Evolutionary conservation across 371 early-diverging fungal species (phyloP), one percentile per base, ranked within the genome.

Genomic region (Mortierella sp.): DNA sequence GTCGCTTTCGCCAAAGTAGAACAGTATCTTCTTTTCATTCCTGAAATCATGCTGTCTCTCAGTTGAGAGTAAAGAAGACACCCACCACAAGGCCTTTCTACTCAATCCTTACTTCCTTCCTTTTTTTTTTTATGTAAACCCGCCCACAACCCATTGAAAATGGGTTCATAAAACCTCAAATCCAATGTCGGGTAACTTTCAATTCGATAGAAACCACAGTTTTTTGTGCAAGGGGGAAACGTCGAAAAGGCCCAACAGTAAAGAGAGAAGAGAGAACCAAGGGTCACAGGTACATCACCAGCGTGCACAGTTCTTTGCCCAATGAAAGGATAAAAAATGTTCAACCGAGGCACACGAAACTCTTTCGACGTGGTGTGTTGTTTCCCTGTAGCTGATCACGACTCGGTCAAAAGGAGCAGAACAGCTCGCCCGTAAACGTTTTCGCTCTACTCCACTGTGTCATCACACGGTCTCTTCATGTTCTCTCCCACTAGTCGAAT

Each of bases 391-490:
- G 22, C 37, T 47, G 68, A 50, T 29, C 48, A 22, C 5, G 37
- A n/a, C 9, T 31, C 8, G 22, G 26, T n/a, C n/a, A 40, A 41
- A 41, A 53, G 53, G 41, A 55, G 61, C 34, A 6, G n/a, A 40
- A 41, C 74, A 41, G 39, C 29, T 50, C 50, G 43, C 29, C 71
- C 76, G 66, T 37, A 44, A 53, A 52, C 71, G 66, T 47, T 50
- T 29, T 58, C 40, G 71, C 73, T 77, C 77, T 52, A 68, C 47
- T 77, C 77, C 77, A 26, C 29, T 63, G 48, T 77, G 45, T 77
- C 77, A 77, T 77, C 77, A 77, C 55, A 11, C 40, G 68, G 68
- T 61, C 39, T 53, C 40, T 39, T 58, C 4, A 22, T 64, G 43
- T 53, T 26, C 0, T 53, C 50, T 37, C 31, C 29, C 24, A 65